Evolutionary conservation across 345 rosid genomes (phyloP), one percentile per base, ranked within the genome.

Genomic region (Hypericum androsaemum): DNA sequence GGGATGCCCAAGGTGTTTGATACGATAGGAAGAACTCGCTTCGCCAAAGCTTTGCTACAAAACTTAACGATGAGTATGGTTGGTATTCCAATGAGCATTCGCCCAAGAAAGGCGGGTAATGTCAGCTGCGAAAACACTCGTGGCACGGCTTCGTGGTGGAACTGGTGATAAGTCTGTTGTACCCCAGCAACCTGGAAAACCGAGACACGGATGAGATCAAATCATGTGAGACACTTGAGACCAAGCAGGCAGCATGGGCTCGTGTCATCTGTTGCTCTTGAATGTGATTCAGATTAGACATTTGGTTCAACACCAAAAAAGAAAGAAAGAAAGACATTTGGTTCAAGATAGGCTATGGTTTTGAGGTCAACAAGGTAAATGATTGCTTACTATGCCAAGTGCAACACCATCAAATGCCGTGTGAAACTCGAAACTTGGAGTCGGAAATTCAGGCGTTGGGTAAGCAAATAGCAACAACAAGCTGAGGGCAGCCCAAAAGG

Each of bases 361-460:
- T 45, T 43, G 57, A 11, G 39, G 16, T 11, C 8, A 39, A 32
- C 39, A 36, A 12, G 17, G 37, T 15, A 22, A 60, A 43, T 9
- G 39, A 57, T 53, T 47, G 56, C 96, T 82, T 83, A 92, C 98
- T 43, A 92, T 88, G 67, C 98, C 98, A 46, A 88, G 64, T 0
- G 95, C 76, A 62, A 88, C 97, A 6, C 98, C 98, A n/a, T 62
- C 48, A 69, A 92, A 92, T 57, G 98, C 97, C 1, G 97, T 69
- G 70, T 92, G 98, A 58, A 41, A 92, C 77, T 92, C 97, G 56
- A 77, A 92, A 69, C 98, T 92, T 61, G 98, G 98, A 53, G 97
- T 88, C 53, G 97, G 89, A 52, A 74, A 17, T 74, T 88, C 95
- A 0, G 98, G 98, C 37, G 84, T 88, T 7, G 98, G 98, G 69